Conservation (phyloP, 129 eudicot genomes). For the Artemisia annua region DNA sequence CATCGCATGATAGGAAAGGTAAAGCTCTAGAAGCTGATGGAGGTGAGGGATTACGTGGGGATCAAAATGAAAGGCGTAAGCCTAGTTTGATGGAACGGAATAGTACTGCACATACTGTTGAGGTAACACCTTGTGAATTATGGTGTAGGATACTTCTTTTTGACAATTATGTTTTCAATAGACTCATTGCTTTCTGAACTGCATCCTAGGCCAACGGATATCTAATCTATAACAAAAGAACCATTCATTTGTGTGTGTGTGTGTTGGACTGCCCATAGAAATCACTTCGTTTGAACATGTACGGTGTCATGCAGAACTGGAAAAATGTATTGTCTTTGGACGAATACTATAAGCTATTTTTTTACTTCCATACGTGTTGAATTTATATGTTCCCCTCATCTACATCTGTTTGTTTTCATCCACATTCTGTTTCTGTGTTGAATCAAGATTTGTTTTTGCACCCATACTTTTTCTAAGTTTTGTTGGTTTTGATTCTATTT, state of each 20-base stretch:
- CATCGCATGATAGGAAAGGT: constrained; percentile 32
- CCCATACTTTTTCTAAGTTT: background rate
- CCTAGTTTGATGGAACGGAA: constrained; percentile 65
- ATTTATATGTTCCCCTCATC: too few relatives aligned
- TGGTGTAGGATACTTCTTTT: background rate
- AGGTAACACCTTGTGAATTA: constrained; percentile 37
- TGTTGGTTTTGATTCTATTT: background rate
- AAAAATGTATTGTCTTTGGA: too few relatives aligned
- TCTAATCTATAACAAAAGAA: too few relatives aligned
- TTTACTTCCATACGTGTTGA: too few relatives aligned
- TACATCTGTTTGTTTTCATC: too few relatives aligned
- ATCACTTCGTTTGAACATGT: background rate
- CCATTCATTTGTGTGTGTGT: too few relatives aligned
- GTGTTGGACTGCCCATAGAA: too few relatives aligned
- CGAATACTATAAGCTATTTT: too few relatives aligned
- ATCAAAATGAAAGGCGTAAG: constrained; percentile 28
- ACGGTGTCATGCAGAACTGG: background rate
- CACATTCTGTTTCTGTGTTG: background rate
- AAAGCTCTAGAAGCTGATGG: constrained; percentile 41
- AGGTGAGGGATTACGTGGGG: constrained; percentile 13
- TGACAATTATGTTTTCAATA: background rate
- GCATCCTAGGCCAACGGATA: too few relatives aligned
- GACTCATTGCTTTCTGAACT: too few relatives aligned
- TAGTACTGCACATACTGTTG: constrained; percentile 51
- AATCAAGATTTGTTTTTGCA: background rate